phyloP scores from a whole-genome alignment of 345 rosid genomes.

The Aegle marmelos region DNA sequence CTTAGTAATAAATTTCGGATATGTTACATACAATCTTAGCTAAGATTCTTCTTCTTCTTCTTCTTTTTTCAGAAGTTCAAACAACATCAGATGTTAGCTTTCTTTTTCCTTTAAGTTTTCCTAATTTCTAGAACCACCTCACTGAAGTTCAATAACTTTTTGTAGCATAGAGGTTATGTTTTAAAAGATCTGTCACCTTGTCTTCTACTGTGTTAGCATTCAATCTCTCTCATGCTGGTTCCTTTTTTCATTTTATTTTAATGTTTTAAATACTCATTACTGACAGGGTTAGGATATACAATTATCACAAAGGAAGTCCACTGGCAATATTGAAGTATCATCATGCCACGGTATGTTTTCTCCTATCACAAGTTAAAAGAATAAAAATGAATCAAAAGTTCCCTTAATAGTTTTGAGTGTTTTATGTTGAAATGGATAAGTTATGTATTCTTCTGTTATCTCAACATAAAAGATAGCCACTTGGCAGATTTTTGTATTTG shows the following conservation, averaged over 20 bases:
- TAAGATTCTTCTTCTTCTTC: background rate
- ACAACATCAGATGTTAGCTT: background rate
- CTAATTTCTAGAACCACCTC: background rate
- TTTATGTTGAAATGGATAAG: background rate
- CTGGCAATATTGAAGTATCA: slow-evolving; percentile 89
- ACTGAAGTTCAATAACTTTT: background rate
- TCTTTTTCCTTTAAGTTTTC: background rate
- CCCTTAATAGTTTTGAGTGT: background rate
- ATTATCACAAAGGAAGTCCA: slow-evolving; percentile 80
- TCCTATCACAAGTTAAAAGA: background rate
- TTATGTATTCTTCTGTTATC: background rate
- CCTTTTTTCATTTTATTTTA: background rate
- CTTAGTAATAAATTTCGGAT: background rate
- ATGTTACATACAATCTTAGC: background rate
- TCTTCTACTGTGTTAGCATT: background rate
- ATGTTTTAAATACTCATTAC: slow-evolving; percentile 14
- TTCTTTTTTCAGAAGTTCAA: background rate
- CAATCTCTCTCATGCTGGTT: background rate
- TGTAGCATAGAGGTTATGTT: background rate
- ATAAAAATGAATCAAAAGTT: background rate
- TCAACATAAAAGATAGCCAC: background rate
- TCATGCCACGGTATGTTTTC: slow-evolving; percentile 52
- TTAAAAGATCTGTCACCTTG: background rate
- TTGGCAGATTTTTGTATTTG: background rate
- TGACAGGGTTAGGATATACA: slow-evolving; percentile 74